Conservation (phyloP, 2,329 filamentous ascomycete species). For the Lecanosticta acicola region DNA sequence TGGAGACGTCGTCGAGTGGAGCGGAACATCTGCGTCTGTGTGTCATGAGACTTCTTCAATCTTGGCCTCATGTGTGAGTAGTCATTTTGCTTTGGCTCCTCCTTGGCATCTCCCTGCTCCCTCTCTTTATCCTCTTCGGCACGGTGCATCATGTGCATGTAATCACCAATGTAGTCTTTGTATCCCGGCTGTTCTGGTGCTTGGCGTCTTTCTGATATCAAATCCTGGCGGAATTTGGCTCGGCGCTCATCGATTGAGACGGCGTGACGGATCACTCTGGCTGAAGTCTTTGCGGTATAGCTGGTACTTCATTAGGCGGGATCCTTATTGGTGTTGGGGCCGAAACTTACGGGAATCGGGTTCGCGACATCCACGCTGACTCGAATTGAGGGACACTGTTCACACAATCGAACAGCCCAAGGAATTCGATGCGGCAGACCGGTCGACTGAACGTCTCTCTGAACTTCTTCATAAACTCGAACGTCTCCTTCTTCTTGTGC, state of each 20-base stretch:
- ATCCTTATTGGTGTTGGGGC: neutral
- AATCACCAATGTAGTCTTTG: constrained; percentile 8
- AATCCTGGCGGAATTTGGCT: constrained; percentile 67
- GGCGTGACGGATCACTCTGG: constrained; percentile 58
- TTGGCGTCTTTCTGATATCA: constrained; percentile 47
- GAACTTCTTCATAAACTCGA: constrained; percentile 71
- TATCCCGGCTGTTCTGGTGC: constrained; percentile 5
- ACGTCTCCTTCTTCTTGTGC: constrained; percentile 56
- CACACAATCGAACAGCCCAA: constrained; percentile 59
- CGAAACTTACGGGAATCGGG: constrained; percentile 60
- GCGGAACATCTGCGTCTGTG: constrained; percentile 10
- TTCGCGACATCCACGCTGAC: constrained; percentile 68
- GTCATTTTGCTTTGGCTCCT: constrained; percentile 1
- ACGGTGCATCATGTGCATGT: neutral
- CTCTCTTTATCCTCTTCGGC: neutral
- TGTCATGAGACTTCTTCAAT: constrained; percentile 9
- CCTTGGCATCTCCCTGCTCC: constrained; percentile 13
- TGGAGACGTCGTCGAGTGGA: constrained; percentile 6
- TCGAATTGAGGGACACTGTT: constrained; percentile 59
- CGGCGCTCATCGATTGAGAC: constrained; percentile 66
- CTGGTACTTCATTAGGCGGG: neutral
- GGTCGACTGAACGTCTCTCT: constrained; percentile 75
- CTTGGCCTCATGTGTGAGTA: neutral
- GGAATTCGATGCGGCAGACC: constrained; percentile 65
- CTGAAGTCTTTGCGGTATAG: constrained; percentile 51